Evolutionary conservation across 441 rosid species (phyloP).

Genomic region (Pelargonium citronellum): DNA sequence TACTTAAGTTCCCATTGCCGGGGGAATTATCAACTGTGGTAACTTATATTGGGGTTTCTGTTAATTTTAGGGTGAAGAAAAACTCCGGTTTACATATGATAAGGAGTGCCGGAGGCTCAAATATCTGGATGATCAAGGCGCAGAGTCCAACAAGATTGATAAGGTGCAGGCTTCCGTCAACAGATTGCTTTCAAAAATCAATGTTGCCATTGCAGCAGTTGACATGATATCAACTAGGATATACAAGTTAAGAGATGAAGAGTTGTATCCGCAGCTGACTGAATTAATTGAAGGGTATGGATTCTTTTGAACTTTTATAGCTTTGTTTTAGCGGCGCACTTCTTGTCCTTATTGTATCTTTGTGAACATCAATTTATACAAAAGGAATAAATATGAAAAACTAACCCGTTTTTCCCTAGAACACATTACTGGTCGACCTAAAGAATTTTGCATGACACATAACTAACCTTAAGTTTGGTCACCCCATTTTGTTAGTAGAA

Average conservation of each 20-base stretch:
- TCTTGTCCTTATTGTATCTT: background rate
- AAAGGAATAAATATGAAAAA: too few species aligned
- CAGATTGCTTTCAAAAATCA: constrained; percentile 27
- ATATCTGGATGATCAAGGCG: constrained; percentile 24
- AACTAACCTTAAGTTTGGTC: too few species aligned
- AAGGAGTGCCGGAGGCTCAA: constrained; percentile 23
- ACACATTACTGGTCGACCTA: too few species aligned
- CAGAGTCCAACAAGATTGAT: constrained; percentile 24
- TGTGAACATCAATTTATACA: too few species aligned
- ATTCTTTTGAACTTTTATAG: background rate
- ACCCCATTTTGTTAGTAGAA: too few species aligned
- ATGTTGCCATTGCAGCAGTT: constrained; percentile 26
- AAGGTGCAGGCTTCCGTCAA: constrained; percentile 20
- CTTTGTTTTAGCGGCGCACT: background rate
- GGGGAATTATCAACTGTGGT: background rate
- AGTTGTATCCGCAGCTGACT: constrained; percentile 31
- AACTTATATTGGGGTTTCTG: background rate
- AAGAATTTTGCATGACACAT: too few species aligned
- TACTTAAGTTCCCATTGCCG: too few species aligned
- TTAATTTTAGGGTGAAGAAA: constrained; percentile 26
- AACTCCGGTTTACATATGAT: constrained; percentile 23
- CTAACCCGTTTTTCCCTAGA: too few species aligned
- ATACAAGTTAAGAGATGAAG: constrained; percentile 39
- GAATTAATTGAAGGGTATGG: constrained; percentile 34
- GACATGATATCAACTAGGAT: constrained; percentile 33